Base-by-base conservation (phyloP, 1,284 basidiomycete species). In the Uromyces viciae-fabae region DNA sequence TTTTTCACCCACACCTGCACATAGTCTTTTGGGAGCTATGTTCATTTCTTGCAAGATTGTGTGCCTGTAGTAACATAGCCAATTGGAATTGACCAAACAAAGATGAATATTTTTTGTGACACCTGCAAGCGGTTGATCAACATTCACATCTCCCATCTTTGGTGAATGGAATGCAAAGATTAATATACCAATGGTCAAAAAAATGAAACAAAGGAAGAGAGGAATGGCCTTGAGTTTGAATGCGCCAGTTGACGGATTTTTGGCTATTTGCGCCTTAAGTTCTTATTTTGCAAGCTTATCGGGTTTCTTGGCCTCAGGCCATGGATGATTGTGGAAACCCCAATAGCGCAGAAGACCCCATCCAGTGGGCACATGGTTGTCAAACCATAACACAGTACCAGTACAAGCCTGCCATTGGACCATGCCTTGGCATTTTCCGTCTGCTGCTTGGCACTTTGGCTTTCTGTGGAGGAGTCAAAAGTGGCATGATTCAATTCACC, bases 281-380 rank as follows among this genome's bases (percentile, higher is more conserved):
- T 8, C n/a, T 36, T 0, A 22, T 15, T 73, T 46, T 36, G 71
- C 15, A 15, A 56, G 43, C 14, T 25, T 42, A 22, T 73, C 31
- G 7, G 71, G 49, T 46, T 54, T 73, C 31, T 52, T 40, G 9
- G 46, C n/a, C 22, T 40, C 54, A 19, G 71, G 46, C 71, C 71
- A 73, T 40, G 71, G 49, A 46, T 73, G 71, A 28, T 31, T 36
- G 52, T 72, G 42, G n/a, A n/a, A n/a, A 31, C 69, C 42, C n/a
- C 22, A 14, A 42, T 52, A 28, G 22, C 68, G 17, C 19, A 71
- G 17, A 5, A 71, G 8, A 3, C 64, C 64, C 64, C 64, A 68
- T 31, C 64, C 64, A 33, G 36, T 36, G 14, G 5, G 5, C 22
- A 36, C 11, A 31, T 71, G 14, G 68, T 43, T 14, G 46, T 71